Evolutionary conservation across 2,329 filamentous ascomycete genomes (phyloP), one percentile per base, ranked within the genome.

Genomic region (Byssochlamys sp.): DNA sequence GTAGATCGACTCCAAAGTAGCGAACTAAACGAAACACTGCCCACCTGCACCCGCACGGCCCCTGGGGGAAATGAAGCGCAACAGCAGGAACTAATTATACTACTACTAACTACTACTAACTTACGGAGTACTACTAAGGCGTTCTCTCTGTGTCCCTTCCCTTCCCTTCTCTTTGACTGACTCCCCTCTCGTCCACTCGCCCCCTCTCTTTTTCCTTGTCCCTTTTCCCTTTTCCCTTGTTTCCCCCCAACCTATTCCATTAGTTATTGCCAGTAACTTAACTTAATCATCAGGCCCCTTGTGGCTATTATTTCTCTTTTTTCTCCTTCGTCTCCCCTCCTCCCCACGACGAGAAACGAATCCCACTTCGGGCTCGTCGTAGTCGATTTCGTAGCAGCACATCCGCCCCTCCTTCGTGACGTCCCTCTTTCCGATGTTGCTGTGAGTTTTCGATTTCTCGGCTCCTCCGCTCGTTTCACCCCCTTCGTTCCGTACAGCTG

Each of bases 381-480:
- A 81, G 67, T 56, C 27, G 49, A 56, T 59, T 59, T 59, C 62
- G 62, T 66, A 60, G 61, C 81, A 81, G 59, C 52, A 58, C 51
- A 28, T 33, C 48, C 50, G 39, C 19, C 61, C 61, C 62, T 64
- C 61, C 58, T 57, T 65, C 58, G 29, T 31, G 29, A 61, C 58
- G 61, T 63, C 59, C 58, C 61, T 64, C 62, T 53, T 58, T 59
- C 31, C 56, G 33, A 58, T 58, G 28, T 60, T 53, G 39, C 39
- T 45, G 39, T 45, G 39, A 45, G 29, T 49, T 11, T 24, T 54
- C 53, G 24, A 57, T 45, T 6, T 45, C 4, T 45, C 39, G 24
- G 39, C n/a, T 19, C 39, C 39, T 19, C 39, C 39, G 39, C 39
- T 45, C 39, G 39, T 45, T 45, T 45, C 4, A 14, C n/a, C 39